Conservation (phyloP, 1,139 yeast genomes). For the Entelexis sorbosivorans region DNA sequence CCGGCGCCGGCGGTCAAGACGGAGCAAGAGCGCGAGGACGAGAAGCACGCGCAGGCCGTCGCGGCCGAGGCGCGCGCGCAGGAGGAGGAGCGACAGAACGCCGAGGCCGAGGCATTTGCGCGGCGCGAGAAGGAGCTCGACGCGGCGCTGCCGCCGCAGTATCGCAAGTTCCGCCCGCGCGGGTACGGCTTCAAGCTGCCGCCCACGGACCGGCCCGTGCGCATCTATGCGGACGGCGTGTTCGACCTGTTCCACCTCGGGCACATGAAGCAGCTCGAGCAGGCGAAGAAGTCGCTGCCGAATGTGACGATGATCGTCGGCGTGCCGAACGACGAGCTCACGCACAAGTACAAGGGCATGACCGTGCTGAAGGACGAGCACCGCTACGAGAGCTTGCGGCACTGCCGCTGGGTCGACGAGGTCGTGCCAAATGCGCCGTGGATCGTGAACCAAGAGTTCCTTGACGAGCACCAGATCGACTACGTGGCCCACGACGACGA, state of each 20-base stretch:
- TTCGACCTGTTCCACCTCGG: conserved; percentile 94
- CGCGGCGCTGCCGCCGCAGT: conserved; percentile 40
- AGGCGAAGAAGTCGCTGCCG: conserved; percentile 84
- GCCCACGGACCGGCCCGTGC: conserved; percentile 71
- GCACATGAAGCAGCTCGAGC: conserved; percentile 94
- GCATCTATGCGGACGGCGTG: conserved; percentile 95
- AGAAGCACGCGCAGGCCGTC: conserved; percentile 1
- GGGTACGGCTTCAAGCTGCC: conserved; percentile 58
- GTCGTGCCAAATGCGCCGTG: conserved; percentile 92
- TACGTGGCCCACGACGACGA: conserved; percentile 96
- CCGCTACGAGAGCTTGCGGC: conserved; percentile 75
- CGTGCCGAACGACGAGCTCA: conserved; percentile 77
- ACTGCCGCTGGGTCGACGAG: conserved; percentile 96
- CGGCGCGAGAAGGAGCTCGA: conserved; percentile 44
- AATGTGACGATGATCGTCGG: conserved; percentile 83
- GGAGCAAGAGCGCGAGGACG: background rate
- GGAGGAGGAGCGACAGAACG: conserved; percentile 13
- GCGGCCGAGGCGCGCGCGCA: conserved; percentile 1
- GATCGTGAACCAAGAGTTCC: conserved; percentile 78
- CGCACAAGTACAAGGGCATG: conserved; percentile 85
- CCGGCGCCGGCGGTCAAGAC: background rate
- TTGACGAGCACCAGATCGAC: conserved; percentile 70
- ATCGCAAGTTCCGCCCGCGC: conserved; percentile 32
- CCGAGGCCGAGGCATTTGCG: conserved; percentile 7
- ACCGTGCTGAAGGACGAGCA: conserved; percentile 84